Base-by-base conservation (phyloP, 1,139 yeast species). In the Nakaseomyces bracarensis region DNA sequence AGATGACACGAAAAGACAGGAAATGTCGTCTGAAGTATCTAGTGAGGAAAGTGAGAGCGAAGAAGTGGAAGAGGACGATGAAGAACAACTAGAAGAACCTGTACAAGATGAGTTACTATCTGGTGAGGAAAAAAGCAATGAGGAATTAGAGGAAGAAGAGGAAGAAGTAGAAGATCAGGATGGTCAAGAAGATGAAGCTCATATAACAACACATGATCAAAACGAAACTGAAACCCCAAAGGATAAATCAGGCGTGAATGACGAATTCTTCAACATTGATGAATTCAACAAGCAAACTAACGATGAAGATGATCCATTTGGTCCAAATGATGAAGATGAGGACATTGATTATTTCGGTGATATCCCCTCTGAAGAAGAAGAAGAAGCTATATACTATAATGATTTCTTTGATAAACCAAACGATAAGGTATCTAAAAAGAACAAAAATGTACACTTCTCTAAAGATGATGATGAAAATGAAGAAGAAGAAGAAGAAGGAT, bases 221-320 rank as follows among this genome's bases (percentile, higher is more conserved):
- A n/a, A n/a, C n/a, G 55, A 42, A n/a, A 44, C 48, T 20, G 39
- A 51, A 42, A 47, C 28, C 49, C 41, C 21, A 39, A 25, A 48
- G 38, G 66, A 60, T 21, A 59, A 57, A 13, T 75, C 72, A 54
- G 95, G 89, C 2, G 70, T 87, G 36, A 84, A 89, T 56, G 95
- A 86, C 56, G 85, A 78, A 8, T 82, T 89, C 52, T 91, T 91
- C 60, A 79, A 86, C 47, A 76, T 91, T 31, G 95, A 86, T 50
- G 83, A 82, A 38, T 89, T 84, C 66, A 84, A 87, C 61, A 79
- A 76, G 57, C 95, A 87, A 60, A 78, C 86, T 5, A 61, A 84
- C 38, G 85, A 78, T 2, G 72, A 81, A 55, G 96, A 86, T 56
- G 65, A 73, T n/a, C 36, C 36, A 13, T 65, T 67, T 11, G 64